Percentiles rank a stretch among this genome's conserved stretches.
Evolutionary conservation across 352 stramenopile species (phyloP).

Genomic region (Pythium rishiriense): DNA sequence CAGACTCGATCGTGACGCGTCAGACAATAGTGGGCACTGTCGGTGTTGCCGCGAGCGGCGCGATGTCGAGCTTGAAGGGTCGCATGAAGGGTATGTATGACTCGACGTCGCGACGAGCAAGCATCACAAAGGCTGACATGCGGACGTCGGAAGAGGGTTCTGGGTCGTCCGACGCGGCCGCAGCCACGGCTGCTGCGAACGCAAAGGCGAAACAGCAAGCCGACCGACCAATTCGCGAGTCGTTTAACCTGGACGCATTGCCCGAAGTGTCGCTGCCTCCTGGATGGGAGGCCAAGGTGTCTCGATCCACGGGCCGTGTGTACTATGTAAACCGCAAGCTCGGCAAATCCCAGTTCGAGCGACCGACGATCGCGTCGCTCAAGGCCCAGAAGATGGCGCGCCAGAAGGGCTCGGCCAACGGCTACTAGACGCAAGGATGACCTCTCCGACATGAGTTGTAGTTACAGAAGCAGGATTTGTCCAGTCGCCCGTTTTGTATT

Average conservation of each 20-base stretch:
- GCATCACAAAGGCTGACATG: constrained; percentile 53
- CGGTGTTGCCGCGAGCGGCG: constrained; percentile 64
- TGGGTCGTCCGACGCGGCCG: constrained; percentile 25
- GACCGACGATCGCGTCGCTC: constrained; percentile 79
- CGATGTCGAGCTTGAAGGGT: constrained; percentile 82
- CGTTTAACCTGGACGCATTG: constrained; percentile 83
- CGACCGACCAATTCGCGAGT: constrained; percentile 68
- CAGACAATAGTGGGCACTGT: constrained; percentile 82
- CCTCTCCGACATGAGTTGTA: not conserved
- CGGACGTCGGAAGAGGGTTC: constrained; percentile 29
- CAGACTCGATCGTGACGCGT: constrained; percentile 49
- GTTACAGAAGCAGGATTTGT: constrained; percentile 3
- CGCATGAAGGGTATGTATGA: constrained; percentile 85
- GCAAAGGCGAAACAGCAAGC: constrained; percentile 34
- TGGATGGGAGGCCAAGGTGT: constrained; percentile 87
- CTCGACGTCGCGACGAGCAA: constrained; percentile 43
- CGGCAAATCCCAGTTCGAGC: constrained; percentile 85
- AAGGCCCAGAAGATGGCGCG: constrained; percentile 83
- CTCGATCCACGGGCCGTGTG: constrained; percentile 78
- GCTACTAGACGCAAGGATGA: constrained; percentile 5
- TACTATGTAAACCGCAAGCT: constrained; percentile 91
- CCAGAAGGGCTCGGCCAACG: constrained; percentile 43
- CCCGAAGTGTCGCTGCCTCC: constrained; percentile 78
- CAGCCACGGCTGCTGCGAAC: constrained; percentile 3
- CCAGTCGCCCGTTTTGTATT: not conserved